These are phyloP conservation scores for Lentinula sp. DNA, from an alignment of 768 basidiomycete genomes.

Conservation along the genomic window DNA sequence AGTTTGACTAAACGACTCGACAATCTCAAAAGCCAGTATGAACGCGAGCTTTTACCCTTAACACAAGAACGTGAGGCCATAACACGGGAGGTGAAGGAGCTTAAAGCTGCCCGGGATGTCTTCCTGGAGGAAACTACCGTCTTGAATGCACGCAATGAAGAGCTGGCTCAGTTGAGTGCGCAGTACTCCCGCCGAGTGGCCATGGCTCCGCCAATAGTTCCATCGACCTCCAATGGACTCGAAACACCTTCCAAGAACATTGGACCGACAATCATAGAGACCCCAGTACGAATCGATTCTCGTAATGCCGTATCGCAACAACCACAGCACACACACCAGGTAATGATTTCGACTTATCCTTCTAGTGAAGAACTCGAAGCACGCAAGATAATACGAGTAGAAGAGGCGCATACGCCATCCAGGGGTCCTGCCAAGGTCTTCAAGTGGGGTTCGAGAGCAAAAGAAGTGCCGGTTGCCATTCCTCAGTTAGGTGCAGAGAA, in stretches of 20 bases:
- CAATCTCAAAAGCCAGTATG: slow-evolving; percentile 80
- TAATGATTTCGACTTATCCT: background rate
- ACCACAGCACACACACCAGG: slow-evolving; percentile 17
- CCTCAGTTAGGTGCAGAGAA: slow-evolving; percentile 26
- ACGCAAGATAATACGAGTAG: slow-evolving; percentile 36
- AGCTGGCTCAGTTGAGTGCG: slow-evolving; percentile 81
- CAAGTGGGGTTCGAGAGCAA: slow-evolving; percentile 61
- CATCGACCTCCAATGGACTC: slow-evolving; percentile 10
- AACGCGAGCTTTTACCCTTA: slow-evolving; percentile 79
- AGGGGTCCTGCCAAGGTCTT: slow-evolving; percentile 45
- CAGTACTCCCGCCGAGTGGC: slow-evolving; percentile 82
- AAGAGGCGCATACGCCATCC: slow-evolving; percentile 44
- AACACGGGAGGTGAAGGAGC: slow-evolving; percentile 75
- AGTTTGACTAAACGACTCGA: slow-evolving; percentile 84
- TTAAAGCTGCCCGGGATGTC: slow-evolving; percentile 79
- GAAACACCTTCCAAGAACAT: slow-evolving; percentile 24
- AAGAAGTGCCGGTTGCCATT: slow-evolving; percentile 29
- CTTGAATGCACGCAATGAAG: slow-evolving; percentile 88
- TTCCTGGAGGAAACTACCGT: slow-evolving; percentile 90
- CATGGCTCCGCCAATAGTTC: slow-evolving; percentile 12
- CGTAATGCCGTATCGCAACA: slow-evolving; percentile 11
- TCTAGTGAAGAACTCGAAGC: slow-evolving; percentile 37
- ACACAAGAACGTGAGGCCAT: slow-evolving; percentile 77
- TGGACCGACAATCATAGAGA: background rate
- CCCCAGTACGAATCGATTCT: slow-evolving; percentile 11